Conservation (phyloP, 208 protist species). For the Leishmania arabica region DNA sequence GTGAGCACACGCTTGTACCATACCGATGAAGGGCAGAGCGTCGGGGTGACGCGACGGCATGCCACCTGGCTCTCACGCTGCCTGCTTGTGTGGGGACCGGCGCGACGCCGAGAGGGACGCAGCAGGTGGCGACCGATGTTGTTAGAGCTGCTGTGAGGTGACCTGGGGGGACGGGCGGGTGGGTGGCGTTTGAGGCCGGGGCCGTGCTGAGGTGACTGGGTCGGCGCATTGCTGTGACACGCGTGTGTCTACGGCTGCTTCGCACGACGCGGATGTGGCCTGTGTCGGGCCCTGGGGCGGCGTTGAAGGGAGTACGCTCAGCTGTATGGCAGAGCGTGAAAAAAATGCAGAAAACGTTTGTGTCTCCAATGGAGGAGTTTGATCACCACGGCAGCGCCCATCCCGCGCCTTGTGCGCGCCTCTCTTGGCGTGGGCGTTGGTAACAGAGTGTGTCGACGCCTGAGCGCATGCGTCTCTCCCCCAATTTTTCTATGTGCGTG, state of each 20-base stretch:
- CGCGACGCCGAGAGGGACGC: neutral
- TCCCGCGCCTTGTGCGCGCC: neutral
- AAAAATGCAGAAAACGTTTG: neutral
- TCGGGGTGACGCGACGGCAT: neutral
- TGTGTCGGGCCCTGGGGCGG: neutral
- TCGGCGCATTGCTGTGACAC: neutral
- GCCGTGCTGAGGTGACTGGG: neutral
- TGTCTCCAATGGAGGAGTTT: neutral
- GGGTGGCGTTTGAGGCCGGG: neutral
- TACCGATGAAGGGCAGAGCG: neutral
- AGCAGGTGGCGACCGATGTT: neutral
- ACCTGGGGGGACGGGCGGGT: neutral
- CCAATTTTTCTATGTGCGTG: neutral
- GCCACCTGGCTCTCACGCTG: neutral
- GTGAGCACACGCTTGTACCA: neutral
- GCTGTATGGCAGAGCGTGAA: too few relatives aligned
- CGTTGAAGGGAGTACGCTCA: neutral
- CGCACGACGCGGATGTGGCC: neutral
- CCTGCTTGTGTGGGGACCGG: neutral
- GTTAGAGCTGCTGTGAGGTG: neutral
- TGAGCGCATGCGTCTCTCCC: neutral
- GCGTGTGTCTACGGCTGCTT: neutral
- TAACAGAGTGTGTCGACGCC: neutral
- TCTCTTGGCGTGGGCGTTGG: neutral
- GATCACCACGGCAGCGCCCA: too few relatives aligned